phyloP scores from a whole-genome alignment of 768 basidiomycete species.

The Gautieria morchelliformis region DNA sequence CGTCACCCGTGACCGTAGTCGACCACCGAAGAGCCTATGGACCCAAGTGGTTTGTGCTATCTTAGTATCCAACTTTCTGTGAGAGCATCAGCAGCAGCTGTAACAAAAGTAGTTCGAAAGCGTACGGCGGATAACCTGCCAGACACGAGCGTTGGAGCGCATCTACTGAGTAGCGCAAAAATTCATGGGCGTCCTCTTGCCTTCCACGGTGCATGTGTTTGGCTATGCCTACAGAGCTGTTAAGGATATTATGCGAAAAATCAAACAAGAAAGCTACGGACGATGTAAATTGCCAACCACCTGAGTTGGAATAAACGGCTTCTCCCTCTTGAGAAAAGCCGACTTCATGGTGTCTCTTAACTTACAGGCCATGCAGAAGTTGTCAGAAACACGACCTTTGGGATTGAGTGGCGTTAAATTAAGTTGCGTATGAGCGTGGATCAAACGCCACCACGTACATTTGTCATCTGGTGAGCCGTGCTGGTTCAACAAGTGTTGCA shows the following conservation, averaged over 20 bases:
- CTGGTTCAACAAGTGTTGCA: constrained; percentile 48
- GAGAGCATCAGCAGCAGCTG: neutral
- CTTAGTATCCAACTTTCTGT: constrained; percentile 60
- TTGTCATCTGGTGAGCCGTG: constrained; percentile 27
- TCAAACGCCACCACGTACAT: neutral
- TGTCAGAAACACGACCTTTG: constrained; percentile 32
- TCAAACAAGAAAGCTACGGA: constrained; percentile 25
- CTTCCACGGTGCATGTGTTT: constrained; percentile 85
- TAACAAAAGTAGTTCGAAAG: constrained; percentile 9
- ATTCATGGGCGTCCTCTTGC: constrained; percentile 98
- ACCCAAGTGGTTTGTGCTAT: constrained; percentile 87
- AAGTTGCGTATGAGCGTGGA: neutral
- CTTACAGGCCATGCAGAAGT: constrained; percentile 76
- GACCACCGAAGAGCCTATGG: constrained; percentile 89
- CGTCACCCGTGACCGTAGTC: constrained; percentile 80
- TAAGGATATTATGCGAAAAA: constrained; percentile 8
- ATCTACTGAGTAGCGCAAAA: constrained; percentile 89
- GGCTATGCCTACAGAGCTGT: constrained; percentile 58
- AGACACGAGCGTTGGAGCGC: constrained; percentile 81
- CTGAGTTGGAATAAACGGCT: constrained; percentile 50
- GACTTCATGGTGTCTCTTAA: constrained; percentile 48
- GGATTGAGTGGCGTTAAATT: neutral
- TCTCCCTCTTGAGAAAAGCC: constrained; percentile 34
- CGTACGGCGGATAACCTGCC: constrained; percentile 61
- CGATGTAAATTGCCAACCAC: constrained; percentile 66